Conservation (phyloP, 1,284 basidiomycete species). For the Trichosporon sp. region DNA sequence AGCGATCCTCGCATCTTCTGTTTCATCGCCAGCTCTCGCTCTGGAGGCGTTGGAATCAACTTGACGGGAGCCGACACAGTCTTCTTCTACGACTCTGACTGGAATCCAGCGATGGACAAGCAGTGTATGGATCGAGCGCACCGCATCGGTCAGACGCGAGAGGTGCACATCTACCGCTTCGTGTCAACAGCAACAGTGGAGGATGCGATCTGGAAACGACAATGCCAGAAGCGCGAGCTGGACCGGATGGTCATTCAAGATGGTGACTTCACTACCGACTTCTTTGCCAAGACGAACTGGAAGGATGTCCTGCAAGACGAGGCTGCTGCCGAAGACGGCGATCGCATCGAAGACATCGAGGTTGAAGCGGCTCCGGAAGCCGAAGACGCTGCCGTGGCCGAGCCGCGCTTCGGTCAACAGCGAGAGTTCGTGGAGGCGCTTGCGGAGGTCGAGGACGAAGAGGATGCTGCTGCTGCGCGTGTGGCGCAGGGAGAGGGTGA, state of each 20-base stretch:
- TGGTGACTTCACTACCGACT: slow-evolving; percentile 70
- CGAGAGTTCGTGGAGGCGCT: slow-evolving; percentile 59
- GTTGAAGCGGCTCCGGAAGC: slow-evolving; percentile 29
- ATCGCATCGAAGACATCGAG: slow-evolving; percentile 30
- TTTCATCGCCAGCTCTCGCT: slow-evolving; percentile 88
- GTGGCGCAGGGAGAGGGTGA: slow-evolving; percentile 76
- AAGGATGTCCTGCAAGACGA: slow-evolving; percentile 64
- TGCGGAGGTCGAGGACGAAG: slow-evolving; percentile 81
- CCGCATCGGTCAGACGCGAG: slow-evolving; percentile 86
- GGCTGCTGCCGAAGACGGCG: slow-evolving; percentile 48
- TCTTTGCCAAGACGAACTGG: slow-evolving; percentile 65
- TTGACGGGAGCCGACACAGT: slow-evolving; percentile 95
- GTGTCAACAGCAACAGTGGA: slow-evolving; percentile 80
- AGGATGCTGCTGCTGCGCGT: slow-evolving; percentile 73
- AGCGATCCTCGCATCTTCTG: slow-evolving; percentile 82
- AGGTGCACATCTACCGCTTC: slow-evolving; percentile 95
- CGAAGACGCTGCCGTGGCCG: slow-evolving; percentile 27
- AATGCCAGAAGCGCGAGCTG: slow-evolving; percentile 88
- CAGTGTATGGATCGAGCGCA: slow-evolving; percentile 86
- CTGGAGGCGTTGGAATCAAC: slow-evolving; percentile 94
- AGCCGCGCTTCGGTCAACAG: slow-evolving; percentile 36
- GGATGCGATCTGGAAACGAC: slow-evolving; percentile 92
- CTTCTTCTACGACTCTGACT: slow-evolving; percentile 87
- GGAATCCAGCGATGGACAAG: slow-evolving; percentile 94
- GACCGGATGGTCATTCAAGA: slow-evolving; percentile 90